Base-by-base conservation (phyloP, 139 green algal species). In the Micromonas commoda region DNA sequence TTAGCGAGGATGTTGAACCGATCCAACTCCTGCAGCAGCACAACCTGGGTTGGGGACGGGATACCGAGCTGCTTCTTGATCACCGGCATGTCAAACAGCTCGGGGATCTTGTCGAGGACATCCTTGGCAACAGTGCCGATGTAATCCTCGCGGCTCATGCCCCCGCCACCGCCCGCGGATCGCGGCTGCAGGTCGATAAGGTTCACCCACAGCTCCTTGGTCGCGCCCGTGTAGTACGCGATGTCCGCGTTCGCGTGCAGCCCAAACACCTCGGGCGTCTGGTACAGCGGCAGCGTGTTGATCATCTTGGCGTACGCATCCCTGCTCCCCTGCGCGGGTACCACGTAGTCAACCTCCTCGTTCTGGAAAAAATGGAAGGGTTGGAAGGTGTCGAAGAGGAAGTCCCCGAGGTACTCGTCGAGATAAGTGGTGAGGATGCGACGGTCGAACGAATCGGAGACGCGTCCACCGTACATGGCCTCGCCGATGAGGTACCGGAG, bases 401-500 rank as follows among this genome's bases (percentile, higher is more conserved):
- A 96, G 85, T 96, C 91, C 4, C 92, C 92, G 33, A 96, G 80
- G 87, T 96, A 97, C 86, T 97, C 90, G 52, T 94, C 85, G 70
- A 97, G 85, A 84, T 97, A 97, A 31, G 89, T 94, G 45, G 76
- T 90, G 13, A 97, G 82, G 61, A 97, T 88, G 69, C 91, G 87
- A 32, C 91, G 86, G 79, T 97, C 92, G 73, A 88, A 92, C 39
- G 60, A 82, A 83, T 97, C 92, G 4, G 86, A 91, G 32, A 97
- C 92, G 29, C 92, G 86, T 0, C 92, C 92, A 71, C 92, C 92
- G 79, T 89, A 90, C 83, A 90, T 85, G 53, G 87, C 87, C 80
- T 96, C 91, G n/a, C 89, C 91, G n/a, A 96, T 93, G 6, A 96
- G 81, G 83, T 96, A 96, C n/a, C 87, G 82, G 77, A 97, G 82